These are phyloP conservation scores for Tolypocladium cylindrosporum DNA, from an alignment of 2,329 filamentous ascomycete genomes.

Conservation along the genomic window DNA sequence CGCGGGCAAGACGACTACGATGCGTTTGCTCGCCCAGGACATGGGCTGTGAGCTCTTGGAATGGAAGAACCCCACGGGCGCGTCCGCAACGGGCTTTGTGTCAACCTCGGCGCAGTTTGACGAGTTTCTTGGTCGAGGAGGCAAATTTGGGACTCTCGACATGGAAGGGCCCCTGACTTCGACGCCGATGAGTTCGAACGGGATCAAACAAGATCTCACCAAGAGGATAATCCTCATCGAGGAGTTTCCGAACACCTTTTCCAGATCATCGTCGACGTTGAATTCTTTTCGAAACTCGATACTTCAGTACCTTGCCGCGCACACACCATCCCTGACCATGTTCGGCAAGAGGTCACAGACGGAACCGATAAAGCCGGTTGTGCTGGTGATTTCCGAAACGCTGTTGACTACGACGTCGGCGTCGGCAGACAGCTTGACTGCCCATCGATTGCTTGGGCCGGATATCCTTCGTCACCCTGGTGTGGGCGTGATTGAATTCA, in stretches of 20 bases:
- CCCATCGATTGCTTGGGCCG: constrained; percentile 77
- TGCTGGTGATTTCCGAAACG: constrained; percentile 89
- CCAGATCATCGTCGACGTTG: constrained; percentile 52
- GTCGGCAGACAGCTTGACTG: constrained; percentile 83
- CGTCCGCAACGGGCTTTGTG: constrained; percentile 48
- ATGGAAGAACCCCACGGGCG: constrained; percentile 75
- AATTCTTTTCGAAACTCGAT: constrained; percentile 67
- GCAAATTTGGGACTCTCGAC: constrained; percentile 67
- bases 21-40: constrained; percentile 68
- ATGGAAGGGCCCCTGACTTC: constrained; percentile 20
- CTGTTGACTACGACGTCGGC: constrained; percentile 76
- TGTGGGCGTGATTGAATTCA: constrained; percentile 80
- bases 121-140: constrained; percentile 76
- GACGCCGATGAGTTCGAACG: constrained; percentile 11
- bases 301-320: constrained; percentile 61
- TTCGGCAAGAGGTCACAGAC: constrained; percentile 30
- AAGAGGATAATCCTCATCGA: constrained; percentile 62
- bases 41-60: constrained; percentile 71
- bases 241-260: constrained; percentile 72
- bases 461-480: constrained; percentile 76
- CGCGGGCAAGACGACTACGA: constrained; percentile 83
- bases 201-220: constrained; percentile 8
- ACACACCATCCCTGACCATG: constrained; percentile 44
- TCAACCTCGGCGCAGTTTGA: constrained; percentile 78
- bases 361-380: constrained; percentile 56